Base-by-base conservation (phyloP, 1,139 yeast species). In the Magnusiomyces fungicola region DNA sequence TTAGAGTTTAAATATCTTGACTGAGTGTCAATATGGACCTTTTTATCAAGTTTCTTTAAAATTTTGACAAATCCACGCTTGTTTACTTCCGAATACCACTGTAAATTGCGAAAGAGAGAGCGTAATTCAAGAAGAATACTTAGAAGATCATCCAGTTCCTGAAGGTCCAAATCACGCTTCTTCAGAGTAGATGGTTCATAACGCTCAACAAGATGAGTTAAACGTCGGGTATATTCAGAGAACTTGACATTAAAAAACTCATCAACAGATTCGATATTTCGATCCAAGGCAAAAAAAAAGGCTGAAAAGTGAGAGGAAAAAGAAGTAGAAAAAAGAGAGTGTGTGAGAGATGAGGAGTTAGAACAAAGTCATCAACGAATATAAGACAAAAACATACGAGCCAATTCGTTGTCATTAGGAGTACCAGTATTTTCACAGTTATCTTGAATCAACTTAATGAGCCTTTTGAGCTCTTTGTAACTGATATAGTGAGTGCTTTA, bases 1-100 rank as follows among this genome's bases (percentile, higher is more conserved):
- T 94, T 79, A 1, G 92, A 78, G 24, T 75, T 67, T 53, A 89
- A 69, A 61, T 85, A 89, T 30, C 75, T 71, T 45, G 78, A 79
- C 64, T 84, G 87, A 53, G 83, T 80, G 54, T 74, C 71, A 23
- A 82, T 78, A 12, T 90, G 86, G 50, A 83, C 73, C 64, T 88
- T 88, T 70, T 92, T 92, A 65, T 92, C 97, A 58, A 89, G 74
- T 57, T 89, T 89, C 69, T 92, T 92, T 63, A 92, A 72, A 56
- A 92, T 92, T 70, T 92, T 92, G 51, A 81, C 76, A 61, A 89
- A 85, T 0, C 96, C 98, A 54, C 92, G 81, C 64, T 85, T 88
- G 69, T 92, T 92, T 60, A 90, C 77, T 60, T 90, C 97, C 18
- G 95, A 95, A 65, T 80, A 92, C 96, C 97, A 90, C 64, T 70